Evolutionary conservation across 1,284 basidiomycete species (phyloP), one percentile per base, ranked within the genome.

Genomic region (Trichosporon sp.): DNA sequence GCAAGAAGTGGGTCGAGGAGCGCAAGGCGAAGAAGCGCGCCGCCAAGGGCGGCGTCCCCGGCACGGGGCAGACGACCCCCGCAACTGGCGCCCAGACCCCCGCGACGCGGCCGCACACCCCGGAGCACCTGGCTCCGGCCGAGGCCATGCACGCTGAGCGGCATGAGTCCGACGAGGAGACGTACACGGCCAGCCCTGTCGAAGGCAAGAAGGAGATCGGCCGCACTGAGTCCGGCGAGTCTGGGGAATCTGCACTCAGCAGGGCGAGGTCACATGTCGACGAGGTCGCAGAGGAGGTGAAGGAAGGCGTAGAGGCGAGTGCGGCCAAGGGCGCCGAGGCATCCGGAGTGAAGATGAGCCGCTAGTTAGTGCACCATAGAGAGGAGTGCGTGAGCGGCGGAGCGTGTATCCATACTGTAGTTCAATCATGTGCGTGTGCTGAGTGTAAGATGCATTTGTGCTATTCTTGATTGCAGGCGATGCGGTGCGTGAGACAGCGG

Each of bases 1-100:
- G 69, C 3, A 76, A 76, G 60, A 68, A 69, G 23, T 76, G 77
- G 76, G 72, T 71, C 3, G 68, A 71, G 38, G 70, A 73, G 42
- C 74, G 70, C 44, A 74, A 73, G 64, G 68, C 53, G 35, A 47
- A 68, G 7, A 67, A 67, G 70, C 27, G 56, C 7, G 56, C 56
- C 3, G 56, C 27, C 3, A 32, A 11, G 15, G 56, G 56, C 15
- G 56, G 44, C 5, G 34, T 2, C 2, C 15, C 18, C 18, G 44
- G 44, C 2, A 51, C 15, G 3, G 47, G 47, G 5, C 56, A 60
- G 29, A 31, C 27, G 3, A 56, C 53, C 2, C 53, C 53, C 25
- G 53, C 13, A 1, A 56, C 53, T 11, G 53, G 53, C 13, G 53
- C 53, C 3, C 25, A 29, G 29, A 58, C 56, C 8, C 56, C 56